These are phyloP conservation scores for Metschnikowia continentalis DNA, from an alignment of 805 yeast species.

Conservation along the genomic window DNA sequence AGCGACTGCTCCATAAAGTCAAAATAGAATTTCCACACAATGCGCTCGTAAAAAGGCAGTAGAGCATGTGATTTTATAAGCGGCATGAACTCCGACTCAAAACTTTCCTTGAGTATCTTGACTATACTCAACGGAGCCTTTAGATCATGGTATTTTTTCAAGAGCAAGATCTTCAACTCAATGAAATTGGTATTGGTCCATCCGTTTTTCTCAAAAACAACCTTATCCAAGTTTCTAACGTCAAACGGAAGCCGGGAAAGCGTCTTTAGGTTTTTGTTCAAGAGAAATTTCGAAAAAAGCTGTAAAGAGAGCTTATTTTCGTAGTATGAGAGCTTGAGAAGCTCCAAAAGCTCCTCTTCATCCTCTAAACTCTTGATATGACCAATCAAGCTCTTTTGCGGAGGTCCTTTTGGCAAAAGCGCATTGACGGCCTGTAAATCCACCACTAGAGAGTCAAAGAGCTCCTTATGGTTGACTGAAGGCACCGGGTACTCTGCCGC, in stretches of 20 bases:
- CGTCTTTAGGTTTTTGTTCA: constrained; percentile 21
- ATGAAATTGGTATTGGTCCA: constrained; percentile 21
- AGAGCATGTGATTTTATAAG: constrained; percentile 20
- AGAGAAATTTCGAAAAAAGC: constrained; percentile 23
- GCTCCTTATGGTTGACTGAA: constrained; percentile 9
- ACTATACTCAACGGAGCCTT: constrained; percentile 30
- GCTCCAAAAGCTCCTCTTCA: constrained; percentile 21
- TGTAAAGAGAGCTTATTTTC: constrained; percentile 25
- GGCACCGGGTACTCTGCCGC: constrained; percentile 3
- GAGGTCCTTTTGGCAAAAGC: constrained; percentile 6
- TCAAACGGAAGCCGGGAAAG: constrained; percentile 17
- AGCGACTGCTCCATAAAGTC: constrained; percentile 25
- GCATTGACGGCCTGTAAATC: constrained; percentile 19
- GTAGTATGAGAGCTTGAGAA: constrained; percentile 22
- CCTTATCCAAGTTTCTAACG: constrained; percentile 17
- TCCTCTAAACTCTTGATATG: constrained; percentile 18
- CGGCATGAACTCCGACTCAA: constrained; percentile 23
- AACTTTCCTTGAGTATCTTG: constrained; percentile 26
- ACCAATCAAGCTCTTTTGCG: constrained; percentile 15
- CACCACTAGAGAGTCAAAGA: constrained; percentile 22
- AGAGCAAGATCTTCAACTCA: constrained; percentile 28
- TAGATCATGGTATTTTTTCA: constrained; percentile 36
- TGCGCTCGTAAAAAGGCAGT: constrained; percentile 37
- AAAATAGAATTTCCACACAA: constrained; percentile 39
- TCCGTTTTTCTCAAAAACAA: constrained; percentile 19